A percentile compares a stretch with the other conserved stretches of the same genome.
Evolutionary conservation across 2,329 filamentous ascomycete genomes (phyloP).

Genomic region (Paraconiothyrium sp.): DNA sequence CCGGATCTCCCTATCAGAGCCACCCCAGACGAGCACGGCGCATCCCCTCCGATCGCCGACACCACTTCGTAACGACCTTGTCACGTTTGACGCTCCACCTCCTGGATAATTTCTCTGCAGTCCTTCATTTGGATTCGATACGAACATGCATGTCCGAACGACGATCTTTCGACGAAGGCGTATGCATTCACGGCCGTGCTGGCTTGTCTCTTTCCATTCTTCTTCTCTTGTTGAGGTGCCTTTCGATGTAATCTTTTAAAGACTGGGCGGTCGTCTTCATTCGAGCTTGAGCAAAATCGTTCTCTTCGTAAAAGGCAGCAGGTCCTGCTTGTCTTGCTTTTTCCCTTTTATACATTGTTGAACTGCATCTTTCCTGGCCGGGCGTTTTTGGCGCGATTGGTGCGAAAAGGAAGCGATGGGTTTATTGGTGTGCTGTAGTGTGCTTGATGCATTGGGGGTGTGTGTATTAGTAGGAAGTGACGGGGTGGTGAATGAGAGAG

Average conservation of each 20-base stretch:
- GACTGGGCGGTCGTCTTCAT: background rate
- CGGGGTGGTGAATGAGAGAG: no score
- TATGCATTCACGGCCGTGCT: background rate
- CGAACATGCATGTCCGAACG: background rate
- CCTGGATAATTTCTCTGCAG: background rate
- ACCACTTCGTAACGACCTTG: background rate
- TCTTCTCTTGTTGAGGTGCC: background rate
- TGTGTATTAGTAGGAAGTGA: no score
- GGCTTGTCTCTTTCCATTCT: background rate
- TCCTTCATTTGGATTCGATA: background rate
- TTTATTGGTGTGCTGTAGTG: no score
- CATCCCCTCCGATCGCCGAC: background rate
- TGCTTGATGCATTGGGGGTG: no score
- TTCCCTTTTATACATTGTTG: background rate
- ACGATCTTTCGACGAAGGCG: background rate
- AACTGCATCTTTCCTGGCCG: background rate
- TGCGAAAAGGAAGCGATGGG: no score
- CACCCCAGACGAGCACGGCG: background rate
- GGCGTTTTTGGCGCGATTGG: background rate
- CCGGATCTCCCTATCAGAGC: background rate
- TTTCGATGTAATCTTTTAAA: background rate
- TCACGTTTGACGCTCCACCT: conserved; percentile 11
- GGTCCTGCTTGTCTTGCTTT: background rate
- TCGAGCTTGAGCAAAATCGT: background rate
- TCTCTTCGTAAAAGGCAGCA: background rate